These are phyloP conservation scores for Tolypocladium ophioglossoides DNA, from an alignment of 2,329 filamentous ascomycete species.

Conservation along the genomic window DNA sequence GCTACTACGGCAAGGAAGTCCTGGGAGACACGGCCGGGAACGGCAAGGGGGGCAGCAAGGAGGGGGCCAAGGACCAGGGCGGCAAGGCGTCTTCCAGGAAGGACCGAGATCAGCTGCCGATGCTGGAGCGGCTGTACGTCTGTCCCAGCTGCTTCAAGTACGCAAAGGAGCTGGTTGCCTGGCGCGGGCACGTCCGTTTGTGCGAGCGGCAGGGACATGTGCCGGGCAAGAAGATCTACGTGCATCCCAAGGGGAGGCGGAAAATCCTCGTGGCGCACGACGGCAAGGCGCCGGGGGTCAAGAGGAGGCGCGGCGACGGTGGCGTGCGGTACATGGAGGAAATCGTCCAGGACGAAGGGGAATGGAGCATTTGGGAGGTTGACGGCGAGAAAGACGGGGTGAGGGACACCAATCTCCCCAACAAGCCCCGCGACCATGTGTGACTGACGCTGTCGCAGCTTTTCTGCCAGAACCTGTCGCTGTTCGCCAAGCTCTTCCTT, in stretches of 20 bases:
- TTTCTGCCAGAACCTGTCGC: slow-evolving; percentile 88
- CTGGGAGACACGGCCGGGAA: slow-evolving; percentile 37
- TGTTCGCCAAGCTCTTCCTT: slow-evolving; percentile 95
- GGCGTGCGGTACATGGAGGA: slow-evolving; percentile 29
- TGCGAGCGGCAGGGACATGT: slow-evolving; percentile 41
- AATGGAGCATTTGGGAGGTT: slow-evolving; percentile 84
- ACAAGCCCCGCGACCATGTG: not conserved
- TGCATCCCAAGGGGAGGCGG: slow-evolving; percentile 38
- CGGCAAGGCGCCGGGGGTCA: slow-evolving; percentile 18
- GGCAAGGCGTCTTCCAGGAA: slow-evolving; percentile 19
- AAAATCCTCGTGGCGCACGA: slow-evolving; percentile 26
- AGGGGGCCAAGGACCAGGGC: slow-evolving; percentile 15
- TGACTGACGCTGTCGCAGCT: slow-evolving; percentile 34
- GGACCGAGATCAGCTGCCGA: slow-evolving; percentile 25
- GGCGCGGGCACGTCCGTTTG: slow-evolving; percentile 45
- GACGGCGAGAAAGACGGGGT: slow-evolving; percentile 78
- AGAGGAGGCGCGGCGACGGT: slow-evolving; percentile 26
- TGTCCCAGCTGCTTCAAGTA: slow-evolving; percentile 96
- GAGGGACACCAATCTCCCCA: slow-evolving; percentile 18
- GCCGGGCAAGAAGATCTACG: slow-evolving; percentile 68
- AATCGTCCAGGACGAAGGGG: slow-evolving; percentile 48
- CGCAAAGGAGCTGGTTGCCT: slow-evolving; percentile 50
- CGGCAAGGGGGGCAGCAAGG: slow-evolving; percentile 13
- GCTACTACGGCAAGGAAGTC: slow-evolving; percentile 71
- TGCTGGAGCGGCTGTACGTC: slow-evolving; percentile 66